Conservation (phyloP, 768 basidiomycete genomes). For the Mycena capillaripes region DNA sequence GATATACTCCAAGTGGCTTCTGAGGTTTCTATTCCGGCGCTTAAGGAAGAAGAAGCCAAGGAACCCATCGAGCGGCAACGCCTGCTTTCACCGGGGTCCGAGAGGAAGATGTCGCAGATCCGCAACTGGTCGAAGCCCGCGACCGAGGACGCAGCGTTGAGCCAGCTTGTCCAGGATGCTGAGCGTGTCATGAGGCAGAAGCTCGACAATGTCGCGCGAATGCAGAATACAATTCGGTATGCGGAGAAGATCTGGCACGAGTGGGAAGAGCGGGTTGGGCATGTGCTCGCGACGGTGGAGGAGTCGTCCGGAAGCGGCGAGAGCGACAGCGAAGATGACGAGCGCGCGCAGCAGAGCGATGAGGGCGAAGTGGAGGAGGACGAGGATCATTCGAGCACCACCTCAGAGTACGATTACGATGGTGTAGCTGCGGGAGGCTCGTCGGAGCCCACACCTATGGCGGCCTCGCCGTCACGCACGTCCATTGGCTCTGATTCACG, state of each 20-base stretch:
- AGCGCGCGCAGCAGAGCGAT: constrained; percentile 55
- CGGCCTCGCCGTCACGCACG: constrained; percentile 59
- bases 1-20: constrained; percentile 85
- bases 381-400: constrained; percentile 72
- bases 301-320: constrained; percentile 48
- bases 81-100: constrained; percentile 89
- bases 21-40: constrained; percentile 87
- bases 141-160: constrained; percentile 88
- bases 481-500: constrained; percentile 47
- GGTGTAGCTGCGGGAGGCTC: constrained; percentile 51
- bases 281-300: constrained; percentile 69
- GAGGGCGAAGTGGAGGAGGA: constrained; percentile 50
- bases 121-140: constrained; percentile 90
- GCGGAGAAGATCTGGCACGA: constrained; percentile 97
- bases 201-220: constrained; percentile 92
- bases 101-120: constrained; percentile 86
- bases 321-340: constrained; percentile 66
- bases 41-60: constrained; percentile 92
- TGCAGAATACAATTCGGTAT: constrained; percentile 98
- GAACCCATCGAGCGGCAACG: constrained; percentile 95
- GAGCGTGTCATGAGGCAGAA: constrained; percentile 94
- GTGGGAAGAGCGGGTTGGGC: constrained; percentile 92
- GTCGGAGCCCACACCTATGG: constrained; percentile 79
- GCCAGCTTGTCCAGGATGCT: constrained; percentile 87
- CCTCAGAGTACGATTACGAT: constrained; percentile 73